Evolutionary conservation across 495 filamentous ascomycete species (phyloP), one percentile per base, ranked within the genome.

Genomic region (Extremus antarcticus): DNA sequence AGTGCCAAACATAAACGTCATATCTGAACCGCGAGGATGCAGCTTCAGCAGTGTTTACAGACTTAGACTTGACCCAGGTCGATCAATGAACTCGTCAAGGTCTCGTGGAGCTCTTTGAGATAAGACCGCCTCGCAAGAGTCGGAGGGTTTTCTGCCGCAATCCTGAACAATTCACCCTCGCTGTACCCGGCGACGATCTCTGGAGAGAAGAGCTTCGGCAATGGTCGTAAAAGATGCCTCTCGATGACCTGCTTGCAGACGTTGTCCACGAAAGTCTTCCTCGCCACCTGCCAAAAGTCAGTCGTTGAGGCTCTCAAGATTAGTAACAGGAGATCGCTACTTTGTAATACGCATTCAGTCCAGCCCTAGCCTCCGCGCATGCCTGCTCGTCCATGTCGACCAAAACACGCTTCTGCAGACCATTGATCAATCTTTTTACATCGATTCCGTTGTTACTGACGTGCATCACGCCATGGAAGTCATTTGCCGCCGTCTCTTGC

Each of bases 251-350:
- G 58, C 1, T 2, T 43, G 20, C 54, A 57, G 24, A 63, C 50
- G 46, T 59, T 55, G 53, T 63, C 57, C 22, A 63, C 47, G 56
- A 59, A 63, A 9, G 41, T 55, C 32, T 63, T 59, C 19, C 25
- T 19, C 17, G 51, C 38, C 0, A 84, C 77, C 43, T 76, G 46
- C 46, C 17, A 22, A 9, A 3, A 16, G 46, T 48, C 22, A 48
- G 46, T 3, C n/a, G n/a, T n/a, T n/a, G n/a, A n/a, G n/a, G 4
- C 17, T 13, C 22, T 48, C 46, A 3, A 16, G 17, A 48, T 48
- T 48, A 23, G 17, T 48, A n/a, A 48, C 24, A n/a, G 17, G 20
- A 23, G 19, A 25, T 16, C 17, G 52, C 60, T 20, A 56, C 61
- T 50, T 63, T 63, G 58, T 63, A 63, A 52, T 61, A 63, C 1